Evolutionary conservation across 1,139 yeast genomes (phyloP), one percentile per base, ranked within the genome.

Genomic region (Pichia sp.): DNA sequence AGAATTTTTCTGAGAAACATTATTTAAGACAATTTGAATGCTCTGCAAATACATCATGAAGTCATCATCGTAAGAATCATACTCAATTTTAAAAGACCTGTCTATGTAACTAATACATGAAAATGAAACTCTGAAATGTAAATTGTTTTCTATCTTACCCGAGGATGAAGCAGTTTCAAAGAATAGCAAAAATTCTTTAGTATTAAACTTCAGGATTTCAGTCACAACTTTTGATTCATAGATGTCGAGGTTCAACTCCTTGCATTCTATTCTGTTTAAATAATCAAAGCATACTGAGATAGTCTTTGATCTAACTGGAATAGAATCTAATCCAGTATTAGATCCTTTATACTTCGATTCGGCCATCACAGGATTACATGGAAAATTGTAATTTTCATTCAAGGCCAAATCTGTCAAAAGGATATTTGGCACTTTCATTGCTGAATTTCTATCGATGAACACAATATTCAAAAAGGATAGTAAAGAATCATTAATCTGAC

Each of bases 321-420:
- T 36, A 2, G 50, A 48, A 11, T 48, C 49, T n/a, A 48, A 10
- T 10, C 48, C 38, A 8, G 45, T 41, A 11, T 43, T 41, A 3
- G 45, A 37, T 3, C 49, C 46, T 5, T 27, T 35, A 33, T 37
- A 42, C 31, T 36, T 36, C 27, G n/a, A 37, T 39, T 47, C 48
- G 3, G 39, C n/a, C 42, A 42, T 32, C 3, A 33, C 28, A 4
- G 48, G 41, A 23, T 39, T 47, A 5, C 38, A 40, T 11, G 48
- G 27, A 35, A 38, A 44, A 27, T 26, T 35, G 11, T 43, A 44
- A n/a, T 43, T 44, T 37, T 42, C 34, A n/a, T 39, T 37, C n/a
- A 45, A 10, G 3, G 44, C 41, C 33, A 48, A 42, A 38, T 48
- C 50, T 10, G 39, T 41, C 9, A 47, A 36, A 23, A 45, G 4